Conservation (phyloP, 2,329 filamentous ascomycete genomes). For the Rhynchosporium secalis region DNA sequence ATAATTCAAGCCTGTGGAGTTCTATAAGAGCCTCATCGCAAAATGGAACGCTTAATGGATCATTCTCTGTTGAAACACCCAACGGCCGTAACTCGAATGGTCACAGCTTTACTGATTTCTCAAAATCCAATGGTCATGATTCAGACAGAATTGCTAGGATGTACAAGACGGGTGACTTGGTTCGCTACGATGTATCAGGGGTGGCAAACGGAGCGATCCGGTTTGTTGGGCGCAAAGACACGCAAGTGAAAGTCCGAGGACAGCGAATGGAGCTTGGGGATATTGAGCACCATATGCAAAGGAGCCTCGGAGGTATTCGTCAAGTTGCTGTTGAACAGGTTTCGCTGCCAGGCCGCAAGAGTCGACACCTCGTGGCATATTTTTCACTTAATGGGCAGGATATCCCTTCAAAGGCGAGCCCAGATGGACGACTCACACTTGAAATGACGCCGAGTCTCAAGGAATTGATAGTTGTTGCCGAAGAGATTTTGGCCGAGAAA, state of each 20-base stretch:
- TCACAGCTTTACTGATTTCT: not conserved
- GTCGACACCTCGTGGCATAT: not conserved
- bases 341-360: not conserved
- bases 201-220: conserved; percentile 53
- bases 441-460: not conserved
- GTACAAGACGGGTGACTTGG: conserved; percentile 40
- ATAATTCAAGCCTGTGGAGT: not conserved
- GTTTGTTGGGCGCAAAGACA: conserved; percentile 63
- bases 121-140: not conserved
- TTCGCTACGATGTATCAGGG: conserved; percentile 48
- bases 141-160: conserved; percentile 14
- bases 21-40: too few relatives aligned
- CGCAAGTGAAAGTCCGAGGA: conserved; percentile 64
- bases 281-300: conserved; percentile 44
- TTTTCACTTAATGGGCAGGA: not conserved
- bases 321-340: not conserved
- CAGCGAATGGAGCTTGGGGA: conserved; percentile 65
- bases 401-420: not conserved
- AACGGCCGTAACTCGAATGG: not conserved
- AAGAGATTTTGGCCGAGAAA: not conserved
- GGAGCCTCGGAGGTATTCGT: not conserved
- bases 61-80: too few relatives aligned
- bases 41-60: too few relatives aligned
- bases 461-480: not conserved
- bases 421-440: not conserved